Percentiles rank a stretch among this genome's conserved stretches.
phyloP scores from a whole-genome alignment of 768 basidiomycete genomes.

The Sarcodon aspratus region DNA sequence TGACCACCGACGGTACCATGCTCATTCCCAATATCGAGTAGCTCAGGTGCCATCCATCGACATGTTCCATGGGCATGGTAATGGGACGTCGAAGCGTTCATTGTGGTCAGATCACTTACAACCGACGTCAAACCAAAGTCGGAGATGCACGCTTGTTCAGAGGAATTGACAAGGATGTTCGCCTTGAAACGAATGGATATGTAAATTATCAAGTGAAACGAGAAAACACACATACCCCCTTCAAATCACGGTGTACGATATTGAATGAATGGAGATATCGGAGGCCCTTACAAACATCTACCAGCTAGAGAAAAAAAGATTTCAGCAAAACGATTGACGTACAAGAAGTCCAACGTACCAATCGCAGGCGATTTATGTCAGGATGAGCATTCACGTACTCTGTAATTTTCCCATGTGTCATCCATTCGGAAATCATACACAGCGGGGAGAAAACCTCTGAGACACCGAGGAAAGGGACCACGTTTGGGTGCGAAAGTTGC shows the following conservation, averaged over 20 bases:
- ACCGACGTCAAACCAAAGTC: neutral
- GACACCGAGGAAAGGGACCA: constrained; percentile 1
- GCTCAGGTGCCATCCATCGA: neutral
- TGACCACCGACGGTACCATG: neutral
- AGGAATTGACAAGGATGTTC: neutral
- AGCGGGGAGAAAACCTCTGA: constrained; percentile 1
- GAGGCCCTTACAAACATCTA: no score
- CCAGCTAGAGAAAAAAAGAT: no score
- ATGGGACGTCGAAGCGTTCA: neutral
- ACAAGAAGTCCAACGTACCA: no score
- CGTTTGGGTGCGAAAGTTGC: neutral
- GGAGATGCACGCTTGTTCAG: neutral
- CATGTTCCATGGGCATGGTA: neutral
- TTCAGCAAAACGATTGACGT: no score
- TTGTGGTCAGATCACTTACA: neutral
- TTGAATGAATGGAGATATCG: neutral
- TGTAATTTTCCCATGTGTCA: constrained; percentile 5
- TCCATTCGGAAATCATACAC: constrained; percentile 5
- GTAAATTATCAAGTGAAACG: neutral
- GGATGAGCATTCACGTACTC: constrained; percentile 3
- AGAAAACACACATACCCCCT: neutral
- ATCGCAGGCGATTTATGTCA: neutral
- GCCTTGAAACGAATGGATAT: neutral
- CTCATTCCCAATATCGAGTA: neutral
- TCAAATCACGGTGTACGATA: neutral